Evolutionary conservation across 2,329 filamentous ascomycete genomes (phyloP), one percentile per base, ranked within the genome.

Genomic region (Metarhizium rileyi): DNA sequence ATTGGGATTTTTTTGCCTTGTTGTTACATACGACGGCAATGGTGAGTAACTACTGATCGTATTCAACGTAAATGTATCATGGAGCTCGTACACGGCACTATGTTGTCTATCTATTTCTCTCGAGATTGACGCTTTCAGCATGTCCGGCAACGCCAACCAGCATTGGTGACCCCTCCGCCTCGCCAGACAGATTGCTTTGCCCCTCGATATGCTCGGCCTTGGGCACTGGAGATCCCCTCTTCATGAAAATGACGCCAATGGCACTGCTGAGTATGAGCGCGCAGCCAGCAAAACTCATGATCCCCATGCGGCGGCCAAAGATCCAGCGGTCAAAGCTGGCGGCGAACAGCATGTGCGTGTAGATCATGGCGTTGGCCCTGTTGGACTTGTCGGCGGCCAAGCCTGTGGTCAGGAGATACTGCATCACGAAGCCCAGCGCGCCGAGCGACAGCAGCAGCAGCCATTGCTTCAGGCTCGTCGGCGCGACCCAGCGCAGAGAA

Each of bases 341-440:
- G 1, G 76, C 76, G 56, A 79, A 80, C 35, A 80, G 60, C 70
- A 80, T 78, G 43, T 78, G 73, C 6, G 76, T 78, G 52, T 79
- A 80, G 5, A 78, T 66, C 77, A 81, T 80, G 48, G 73, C 70
- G 16, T 75, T 78, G 7, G 77, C 77, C 41, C 74, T 66, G 56
- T 80, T 79, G 20, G 75, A 75, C 53, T 84, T 84, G 59, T 90
- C 86, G 53, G 84, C 80, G 23, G 84, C 70, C 44, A 96, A 68
- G 0, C 88, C 89, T 1, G 80, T 77, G 1, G 90, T 93, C 18
- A 94, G 70, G n/a, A 94, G 73, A 56, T 89, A 89, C 75, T 95
- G 90, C 78, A 91, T 86, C 22, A 85, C 64, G 61, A 95, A 91
- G 0, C 90, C 90, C 55, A 84, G 84, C 0, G 80, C 60, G 0